These are phyloP conservation scores for Termitomyces sp. DNA, from an alignment of 768 basidiomycete genomes.

Conservation along the genomic window DNA sequence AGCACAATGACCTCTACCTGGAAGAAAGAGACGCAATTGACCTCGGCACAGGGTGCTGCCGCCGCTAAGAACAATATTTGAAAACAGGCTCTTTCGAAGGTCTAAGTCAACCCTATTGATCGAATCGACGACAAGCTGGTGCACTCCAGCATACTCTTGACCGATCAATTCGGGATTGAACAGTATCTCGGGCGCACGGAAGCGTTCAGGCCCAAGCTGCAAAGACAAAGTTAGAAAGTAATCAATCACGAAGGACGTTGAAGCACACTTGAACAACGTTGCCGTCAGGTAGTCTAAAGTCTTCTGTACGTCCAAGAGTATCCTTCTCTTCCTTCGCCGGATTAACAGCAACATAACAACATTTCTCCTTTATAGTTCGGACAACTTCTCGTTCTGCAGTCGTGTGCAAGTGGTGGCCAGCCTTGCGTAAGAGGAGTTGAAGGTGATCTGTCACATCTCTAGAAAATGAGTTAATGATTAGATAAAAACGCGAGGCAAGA, in stretches of 20 bases:
- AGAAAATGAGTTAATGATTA: conserved; percentile 28
- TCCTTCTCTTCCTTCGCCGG: conserved; percentile 97
- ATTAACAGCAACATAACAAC: conserved; percentile 91
- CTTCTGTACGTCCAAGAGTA: conserved; percentile 67
- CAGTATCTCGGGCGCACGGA: conserved; percentile 94
- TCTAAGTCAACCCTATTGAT: conserved; percentile 96
- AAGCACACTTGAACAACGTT: conserved; percentile 77
- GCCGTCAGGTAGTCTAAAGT: conserved; percentile 93
- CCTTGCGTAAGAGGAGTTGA: conserved; percentile 89
- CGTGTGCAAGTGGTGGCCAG: conserved; percentile 93
- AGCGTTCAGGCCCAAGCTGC: conserved; percentile 94
- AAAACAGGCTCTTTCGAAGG: conserved; percentile 90
- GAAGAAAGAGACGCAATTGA: conserved; percentile 27
- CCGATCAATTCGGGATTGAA: conserved; percentile 98
- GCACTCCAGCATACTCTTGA: conserved; percentile 94
- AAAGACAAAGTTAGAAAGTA: conserved; percentile 3
- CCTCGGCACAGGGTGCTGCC: conserved; percentile 96
- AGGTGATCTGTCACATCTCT: conserved; percentile 96
- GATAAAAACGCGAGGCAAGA: neutral
- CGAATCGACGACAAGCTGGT: conserved; percentile 98
- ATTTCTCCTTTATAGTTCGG: conserved; percentile 96
- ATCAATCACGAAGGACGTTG: conserved; percentile 11
- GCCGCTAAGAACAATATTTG: conserved; percentile 95
- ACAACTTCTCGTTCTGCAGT: conserved; percentile 97
- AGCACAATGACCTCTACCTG: conserved; percentile 2